Evolutionary conservation across 441 rosid species (phyloP), one percentile per base, ranked within the genome.

Genomic region (Euphorbia celastroides): DNA sequence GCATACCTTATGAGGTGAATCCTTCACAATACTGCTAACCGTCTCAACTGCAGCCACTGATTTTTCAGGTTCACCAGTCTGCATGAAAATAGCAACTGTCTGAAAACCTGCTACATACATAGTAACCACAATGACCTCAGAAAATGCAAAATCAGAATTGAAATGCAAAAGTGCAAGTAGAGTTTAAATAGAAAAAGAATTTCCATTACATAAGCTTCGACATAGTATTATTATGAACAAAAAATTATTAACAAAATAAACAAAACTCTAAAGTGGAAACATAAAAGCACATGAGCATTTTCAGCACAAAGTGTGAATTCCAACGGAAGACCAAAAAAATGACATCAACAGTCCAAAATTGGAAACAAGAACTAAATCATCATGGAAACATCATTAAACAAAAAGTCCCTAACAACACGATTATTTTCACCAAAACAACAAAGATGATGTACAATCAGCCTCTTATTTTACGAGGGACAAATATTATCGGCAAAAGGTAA

Each of bases 51-150:
- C 75, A 70, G 83, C 78, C 65, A 69, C 84, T 61, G 79, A 82
- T 77, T 81, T 88, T 77, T 77, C 86, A 46, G 56, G 68, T 68
- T 87, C 86, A 79, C 84, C 91, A 86, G 86, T 88, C 99, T 92
- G 99, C 98, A 94, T 86, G 88, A 94, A 94, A 94, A 92, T 84
- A 89, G 91, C 89, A 91, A 92, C 94, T 86, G 91, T 84, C 94
- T 89, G 93, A 89, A 89, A 92, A 88, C 93, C 96, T 89, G 90
- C 94, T 89, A 82, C 92, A 85, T 79, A 79, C 81, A 89, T 86
- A 68, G 76, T 89, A 84, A 84, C 91, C 84, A 89, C 80, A 80
- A 81, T 85, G 74, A 86, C 86, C 99, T 94, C 88, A 92, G 97
- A 84, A 77, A 83, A 62, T 42, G 77, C 70, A 79, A 74, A 50